These are phyloP conservation scores for Phaeosphaeria sp. DNA, from an alignment of 2,329 filamentous ascomycete species.

Conservation along the genomic window DNA sequence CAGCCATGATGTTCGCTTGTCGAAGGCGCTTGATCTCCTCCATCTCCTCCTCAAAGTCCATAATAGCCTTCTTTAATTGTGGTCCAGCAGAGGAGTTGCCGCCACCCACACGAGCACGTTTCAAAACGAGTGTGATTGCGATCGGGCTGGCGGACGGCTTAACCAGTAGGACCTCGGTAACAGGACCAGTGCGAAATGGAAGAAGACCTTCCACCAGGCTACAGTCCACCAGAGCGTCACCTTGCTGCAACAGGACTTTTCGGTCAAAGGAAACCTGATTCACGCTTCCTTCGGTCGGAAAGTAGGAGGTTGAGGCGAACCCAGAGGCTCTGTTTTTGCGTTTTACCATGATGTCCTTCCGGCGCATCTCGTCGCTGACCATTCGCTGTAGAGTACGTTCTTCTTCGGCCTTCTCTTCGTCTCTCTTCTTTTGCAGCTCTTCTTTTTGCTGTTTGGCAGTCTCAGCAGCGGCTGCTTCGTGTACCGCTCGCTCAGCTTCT, in stretches of 20 bases:
- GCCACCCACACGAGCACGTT: slow-evolving; percentile 36
- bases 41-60: slow-evolving; percentile 76
- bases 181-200: slow-evolving; percentile 68
- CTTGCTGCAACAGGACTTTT: slow-evolving; percentile 67
- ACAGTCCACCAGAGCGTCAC: slow-evolving; percentile 68
- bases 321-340: slow-evolving; percentile 58
- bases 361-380: slow-evolving; percentile 75
- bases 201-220: slow-evolving; percentile 71
- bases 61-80: slow-evolving; percentile 76
- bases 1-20: slow-evolving; percentile 77
- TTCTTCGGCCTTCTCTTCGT: slow-evolving; percentile 66
- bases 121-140: slow-evolving; percentile 68
- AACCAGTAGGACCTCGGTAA: slow-evolving; percentile 75
- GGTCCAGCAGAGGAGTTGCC: slow-evolving; percentile 68
- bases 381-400: slow-evolving; percentile 73
- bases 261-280: slow-evolving; percentile 69
- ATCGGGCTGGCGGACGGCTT: slow-evolving; percentile 66
- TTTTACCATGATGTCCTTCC: slow-evolving; percentile 65
- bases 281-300: slow-evolving; percentile 46
- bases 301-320: slow-evolving; percentile 41
- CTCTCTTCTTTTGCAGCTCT: slow-evolving; percentile 47
- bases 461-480: slow-evolving; percentile 74
- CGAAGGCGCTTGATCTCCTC: slow-evolving; percentile 76
- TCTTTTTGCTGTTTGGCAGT: slow-evolving; percentile 58
- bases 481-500: slow-evolving; percentile 84